These are phyloP conservation scores for Poteriospumella lacustris DNA, from an alignment of 108 stramenopile species.

Conservation along the genomic window DNA sequence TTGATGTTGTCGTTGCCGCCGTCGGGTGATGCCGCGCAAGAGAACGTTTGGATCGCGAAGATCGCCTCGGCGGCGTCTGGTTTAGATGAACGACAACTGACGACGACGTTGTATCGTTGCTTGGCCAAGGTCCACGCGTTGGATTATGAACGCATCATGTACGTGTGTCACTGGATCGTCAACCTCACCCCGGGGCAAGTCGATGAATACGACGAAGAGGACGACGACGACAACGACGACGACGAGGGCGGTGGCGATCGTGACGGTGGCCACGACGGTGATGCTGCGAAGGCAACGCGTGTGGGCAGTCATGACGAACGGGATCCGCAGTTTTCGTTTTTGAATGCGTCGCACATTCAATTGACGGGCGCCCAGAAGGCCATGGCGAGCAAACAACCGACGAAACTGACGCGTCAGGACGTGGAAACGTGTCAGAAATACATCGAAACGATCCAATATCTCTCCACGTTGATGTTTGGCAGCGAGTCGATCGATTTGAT, in stretches of 20 bases:
- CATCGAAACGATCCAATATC: neutral
- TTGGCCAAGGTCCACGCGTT: neutral
- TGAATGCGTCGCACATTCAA: too few relatives aligned
- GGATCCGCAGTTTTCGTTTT: too few relatives aligned
- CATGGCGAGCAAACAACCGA: neutral
- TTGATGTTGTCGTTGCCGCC: neutral
- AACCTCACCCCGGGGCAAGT: neutral
- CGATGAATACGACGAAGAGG: too few relatives aligned
- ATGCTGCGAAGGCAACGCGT: too few relatives aligned
- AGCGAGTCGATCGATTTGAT: neutral
- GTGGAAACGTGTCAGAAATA: neutral
- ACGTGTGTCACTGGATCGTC: constrained; percentile 1
- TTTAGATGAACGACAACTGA: neutral
- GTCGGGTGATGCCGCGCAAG: neutral
- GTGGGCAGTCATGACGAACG: too few relatives aligned
- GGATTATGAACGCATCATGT: constrained; percentile 22
- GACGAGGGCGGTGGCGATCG: too few relatives aligned
- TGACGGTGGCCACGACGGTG: too few relatives aligned
- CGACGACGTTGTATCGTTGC: neutral
- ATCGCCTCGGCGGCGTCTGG: neutral
- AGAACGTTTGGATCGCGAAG: neutral
- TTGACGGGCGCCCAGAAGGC: too few relatives aligned
- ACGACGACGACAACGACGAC: too few relatives aligned
- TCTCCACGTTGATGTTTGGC: neutral
- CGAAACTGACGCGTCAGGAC: neutral